Base-by-base conservation (phyloP, 2,329 filamentous ascomycete genomes). In the Cordyceps militaris region DNA sequence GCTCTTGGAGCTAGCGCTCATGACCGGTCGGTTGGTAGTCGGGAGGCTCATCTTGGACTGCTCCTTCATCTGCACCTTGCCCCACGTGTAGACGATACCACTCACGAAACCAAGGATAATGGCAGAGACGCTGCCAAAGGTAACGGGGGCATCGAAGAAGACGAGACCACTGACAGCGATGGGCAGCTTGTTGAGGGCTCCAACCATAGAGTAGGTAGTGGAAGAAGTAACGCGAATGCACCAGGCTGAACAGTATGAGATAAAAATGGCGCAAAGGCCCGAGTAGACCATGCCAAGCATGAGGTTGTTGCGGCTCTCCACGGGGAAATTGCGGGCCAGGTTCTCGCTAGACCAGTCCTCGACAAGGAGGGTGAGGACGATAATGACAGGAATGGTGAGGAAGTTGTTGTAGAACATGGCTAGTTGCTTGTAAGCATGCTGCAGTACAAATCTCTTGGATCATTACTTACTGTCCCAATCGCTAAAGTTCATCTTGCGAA, bases 381-480 rank as follows among this genome's bases (percentile, higher is more conserved):
- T 74, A 46, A 96, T 84, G 67, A 96, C 86, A 44, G 91, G 91
- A 63, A 96, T 94, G 59, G 90, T 93, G 64, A 96, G 84, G 53
- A 96, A 81, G 76, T 96, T 96, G 83, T 96, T 96, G 80, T 96
- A 96, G 78, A 91, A 96, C 91, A 96, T 96, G 68, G 91, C 91
- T 96, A 24, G 13, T 7, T 28, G 9, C 3, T 9, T 32, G 66
- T 71, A 66, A 75, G 69, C 36, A 62, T 43, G 26, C 14, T 4
- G 24, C 2, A 13, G n/a, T 28, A 21, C 8, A 49, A 47, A 32
- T 28, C 34, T 16, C 43, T n/a, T 46, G 28, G 19, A 21, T 11
- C 6, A 7, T 38, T 43, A 84, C 91, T 76, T 81, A 96, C 91
- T 95, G 74, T 96, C 91, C 77, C 93, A 96, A 71, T 96, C 91